Conservation (phyloP, 2,329 filamentous ascomycete species). For the Aspergillus sp. region DNA sequence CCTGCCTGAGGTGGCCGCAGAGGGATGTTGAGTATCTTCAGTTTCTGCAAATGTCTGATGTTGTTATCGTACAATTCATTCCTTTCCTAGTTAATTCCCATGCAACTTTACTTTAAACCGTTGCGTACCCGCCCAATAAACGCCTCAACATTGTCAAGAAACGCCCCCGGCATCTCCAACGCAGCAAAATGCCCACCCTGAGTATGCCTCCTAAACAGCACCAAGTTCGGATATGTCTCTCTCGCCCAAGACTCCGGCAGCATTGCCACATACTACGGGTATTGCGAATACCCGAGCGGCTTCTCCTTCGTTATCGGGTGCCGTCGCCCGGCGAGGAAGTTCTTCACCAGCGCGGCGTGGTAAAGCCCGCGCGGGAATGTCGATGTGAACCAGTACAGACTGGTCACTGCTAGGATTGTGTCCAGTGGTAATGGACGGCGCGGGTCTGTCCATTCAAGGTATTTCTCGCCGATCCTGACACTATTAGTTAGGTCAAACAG, state of each 20-base stretch:
- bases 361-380: conserved; percentile 37
- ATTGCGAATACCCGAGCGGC: conserved; percentile 49
- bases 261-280: conserved; percentile 44
- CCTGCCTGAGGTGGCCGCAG: too few relatives aligned
- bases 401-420: conserved; percentile 34
- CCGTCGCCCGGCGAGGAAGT: not conserved
- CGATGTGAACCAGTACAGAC: conserved; percentile 42
- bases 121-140: conserved; percentile 29
- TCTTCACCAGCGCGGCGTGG: conserved; percentile 30
- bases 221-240: conserved; percentile 31
- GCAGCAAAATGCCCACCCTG: conserved; percentile 57
- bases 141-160: conserved; percentile 46
- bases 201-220: conserved; percentile 36
- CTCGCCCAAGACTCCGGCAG: conserved; percentile 39
- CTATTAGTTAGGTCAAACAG: not conserved
- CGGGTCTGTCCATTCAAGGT: conserved; percentile 36
- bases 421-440: conserved; percentile 26
- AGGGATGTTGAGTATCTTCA: too few relatives aligned
- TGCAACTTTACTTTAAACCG: too few relatives aligned
- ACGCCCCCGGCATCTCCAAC: conserved; percentile 41
- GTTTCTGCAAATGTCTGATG: too few relatives aligned
- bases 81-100: too few relatives aligned
- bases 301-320: conserved; percentile 26
- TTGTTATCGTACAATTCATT: too few relatives aligned
- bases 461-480: conserved; percentile 42